Percentiles rank a stretch among this genome's conserved stretches.
These are phyloP conservation scores for Fusarium foetens DNA, from an alignment of 2,329 filamentous ascomycete genomes.

Conservation along the genomic window DNA sequence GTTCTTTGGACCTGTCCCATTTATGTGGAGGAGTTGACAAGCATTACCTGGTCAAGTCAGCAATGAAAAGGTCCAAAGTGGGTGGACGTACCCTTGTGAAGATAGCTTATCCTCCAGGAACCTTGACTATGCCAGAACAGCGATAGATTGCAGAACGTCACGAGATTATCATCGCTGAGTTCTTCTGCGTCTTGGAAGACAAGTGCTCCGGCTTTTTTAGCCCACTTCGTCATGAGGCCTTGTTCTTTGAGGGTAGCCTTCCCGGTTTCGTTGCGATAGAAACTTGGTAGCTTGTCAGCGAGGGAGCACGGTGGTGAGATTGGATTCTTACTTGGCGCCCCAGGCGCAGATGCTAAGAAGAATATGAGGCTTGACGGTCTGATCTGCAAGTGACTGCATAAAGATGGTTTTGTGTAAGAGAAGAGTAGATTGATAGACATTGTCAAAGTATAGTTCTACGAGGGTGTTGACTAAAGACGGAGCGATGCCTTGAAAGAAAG, in stretches of 20 bases:
- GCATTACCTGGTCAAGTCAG: conserved; percentile 17
- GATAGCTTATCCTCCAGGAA: conserved; percentile 33
- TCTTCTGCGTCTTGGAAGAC: conserved; percentile 29
- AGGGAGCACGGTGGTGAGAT: accelerated
- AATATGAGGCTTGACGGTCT: background rate
- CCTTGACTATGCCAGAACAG: conserved; percentile 40
- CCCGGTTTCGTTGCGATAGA: background rate
- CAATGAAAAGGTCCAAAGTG: accelerated
- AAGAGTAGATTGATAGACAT: conserved; percentile 30
- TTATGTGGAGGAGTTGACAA: conserved; percentile 27
- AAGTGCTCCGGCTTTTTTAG: conserved; percentile 12
- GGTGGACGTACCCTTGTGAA: conserved; percentile 18
- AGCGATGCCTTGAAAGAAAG: background rate
- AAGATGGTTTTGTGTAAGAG: conserved; percentile 13
- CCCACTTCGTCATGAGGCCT: conserved; percentile 18
- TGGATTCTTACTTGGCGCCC: conserved; percentile 33
- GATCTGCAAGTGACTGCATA: background rate
- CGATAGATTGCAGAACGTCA: conserved; percentile 30
- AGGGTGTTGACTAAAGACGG: background rate
- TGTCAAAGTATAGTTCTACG: conserved; percentile 21
- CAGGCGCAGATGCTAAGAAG: conserved; percentile 32
- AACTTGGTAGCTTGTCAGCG: background rate
- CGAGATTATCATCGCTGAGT: conserved; percentile 22
- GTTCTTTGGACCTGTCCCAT: background rate
- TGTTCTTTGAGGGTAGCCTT: background rate